Evolutionary conservation across 2,329 filamentous ascomycete genomes (phyloP), one percentile per base, ranked within the genome.

Genomic region (Macroventuria anomochaeta): DNA sequence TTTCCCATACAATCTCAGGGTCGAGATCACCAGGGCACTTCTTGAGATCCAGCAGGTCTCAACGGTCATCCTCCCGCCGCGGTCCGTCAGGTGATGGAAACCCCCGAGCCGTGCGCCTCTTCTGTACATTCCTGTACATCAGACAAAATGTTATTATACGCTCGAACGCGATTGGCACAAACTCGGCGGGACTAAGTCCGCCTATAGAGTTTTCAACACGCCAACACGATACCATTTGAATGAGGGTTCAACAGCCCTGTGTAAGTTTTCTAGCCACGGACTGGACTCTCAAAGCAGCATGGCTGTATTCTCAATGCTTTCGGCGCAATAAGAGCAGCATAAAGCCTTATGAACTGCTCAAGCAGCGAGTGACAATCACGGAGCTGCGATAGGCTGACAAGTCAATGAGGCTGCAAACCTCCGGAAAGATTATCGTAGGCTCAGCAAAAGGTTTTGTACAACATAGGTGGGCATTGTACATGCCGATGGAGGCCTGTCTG

Each of bases 1-100:
- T 23, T 28, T 31, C 6, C 15, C 17, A 39, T 11, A 26, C 44
- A 20, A 39, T 26, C 36, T n/a, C 23, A 21, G 29, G 21, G 46
- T 48, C 28, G 20, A 47, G 18, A 47, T 26, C 34, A 26, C 5
- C n/a, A 10, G 5, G 26, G 26, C 44, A 33, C 13, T 38, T 48
- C 17, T 21, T 21, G 4, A 36, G n/a, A 50, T 1, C 18, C 20
- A 34, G n/a, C 32, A 33, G 21, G 7, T 25, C 26, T 21, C 12
- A 44, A 38, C 32, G 15, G 20, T 12, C 40, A 31, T 39, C 18
- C 34, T 52, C 29, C 47, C 48, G 34, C 40, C 21, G 36, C 36
- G 41, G 40, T 21, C 41, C 41, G 48, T 12, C 13, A 15, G 17
- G 15, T 7, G 6, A 5, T 18, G 7, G 11, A 18, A 44, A 21